Conservation (phyloP, 2,329 filamentous ascomycete species). For the Sclerotinia glacialis region DNA sequence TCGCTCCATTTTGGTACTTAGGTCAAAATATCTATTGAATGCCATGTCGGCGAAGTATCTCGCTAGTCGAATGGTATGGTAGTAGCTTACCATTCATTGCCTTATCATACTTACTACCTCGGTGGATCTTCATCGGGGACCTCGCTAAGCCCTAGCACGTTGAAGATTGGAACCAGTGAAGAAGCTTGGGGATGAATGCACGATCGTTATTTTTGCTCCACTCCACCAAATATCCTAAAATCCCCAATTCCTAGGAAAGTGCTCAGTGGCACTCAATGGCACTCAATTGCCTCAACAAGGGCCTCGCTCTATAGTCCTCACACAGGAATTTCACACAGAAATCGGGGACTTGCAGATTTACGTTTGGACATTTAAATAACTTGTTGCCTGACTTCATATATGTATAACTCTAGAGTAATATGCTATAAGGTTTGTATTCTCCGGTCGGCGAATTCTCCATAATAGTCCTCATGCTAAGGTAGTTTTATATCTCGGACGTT, state of each 20-base stretch:
- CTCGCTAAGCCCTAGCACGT: constrained; percentile 19
- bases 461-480: background rate
- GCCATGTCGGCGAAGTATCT: constrained; percentile 9
- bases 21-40: background rate
- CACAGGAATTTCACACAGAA: no score
- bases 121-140: constrained; percentile 10
- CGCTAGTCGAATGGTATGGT: background rate
- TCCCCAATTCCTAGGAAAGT: background rate
- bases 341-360: constrained; percentile 15
- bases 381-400: background rate
- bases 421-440: constrained; percentile 19
- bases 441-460: constrained; percentile 20
- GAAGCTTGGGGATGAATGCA: constrained; percentile 10
- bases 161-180: constrained; percentile 3
- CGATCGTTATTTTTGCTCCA: constrained; percentile 12
- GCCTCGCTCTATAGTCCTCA: no score
- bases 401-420: background rate
- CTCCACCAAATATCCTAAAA: background rate
- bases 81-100: constrained; percentile 2
- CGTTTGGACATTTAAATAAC: background rate
- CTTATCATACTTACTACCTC: background rate
- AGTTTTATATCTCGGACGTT: background rate
- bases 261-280: background rate
- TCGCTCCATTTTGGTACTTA: background rate
- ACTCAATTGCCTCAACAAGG: constrained; percentile 3